phyloP scores from a whole-genome alignment of 2,329 filamentous ascomycete species.

The Venturia effusa region DNA sequence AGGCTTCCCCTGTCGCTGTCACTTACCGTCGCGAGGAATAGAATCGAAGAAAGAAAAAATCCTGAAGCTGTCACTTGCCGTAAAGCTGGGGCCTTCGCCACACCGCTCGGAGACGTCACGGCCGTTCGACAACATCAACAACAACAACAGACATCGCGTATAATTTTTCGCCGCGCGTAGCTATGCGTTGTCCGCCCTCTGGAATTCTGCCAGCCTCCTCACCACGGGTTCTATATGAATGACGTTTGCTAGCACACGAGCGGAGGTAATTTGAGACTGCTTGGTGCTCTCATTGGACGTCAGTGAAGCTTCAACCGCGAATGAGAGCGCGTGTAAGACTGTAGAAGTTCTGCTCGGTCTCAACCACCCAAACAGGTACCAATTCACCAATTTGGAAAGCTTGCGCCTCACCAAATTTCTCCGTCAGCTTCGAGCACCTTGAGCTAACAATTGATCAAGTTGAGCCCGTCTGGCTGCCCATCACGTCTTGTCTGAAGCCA shows the following conservation, averaged over 20 bases:
- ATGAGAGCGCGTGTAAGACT: conserved; percentile 7
- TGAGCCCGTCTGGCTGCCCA: background rate
- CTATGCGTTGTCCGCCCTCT: conserved; percentile 10
- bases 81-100: conserved; percentile 1
- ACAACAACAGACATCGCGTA: background rate
- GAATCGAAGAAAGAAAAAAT: background rate
- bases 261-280: conserved; percentile 5
- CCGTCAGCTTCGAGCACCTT: background rate
- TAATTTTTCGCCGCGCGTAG: conserved; percentile 2
- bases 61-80: background rate
- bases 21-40: background rate
- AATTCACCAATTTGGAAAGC: background rate
- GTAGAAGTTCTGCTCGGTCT: background rate
- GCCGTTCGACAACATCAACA: background rate
- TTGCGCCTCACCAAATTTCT: background rate
- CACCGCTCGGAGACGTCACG: conserved; percentile 7
- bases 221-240: background rate
- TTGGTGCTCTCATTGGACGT: conserved; percentile 5
- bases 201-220: conserved; percentile 1
- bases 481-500: background rate
- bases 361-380: conserved; percentile 7
- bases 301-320: background rate
- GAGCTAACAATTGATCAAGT: background rate
- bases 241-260: conserved; percentile 5
- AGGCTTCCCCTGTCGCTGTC: conserved; percentile 1